phyloP scores from a whole-genome alignment of 1,284 basidiomycete genomes.

The Puccinia polysora region DNA sequence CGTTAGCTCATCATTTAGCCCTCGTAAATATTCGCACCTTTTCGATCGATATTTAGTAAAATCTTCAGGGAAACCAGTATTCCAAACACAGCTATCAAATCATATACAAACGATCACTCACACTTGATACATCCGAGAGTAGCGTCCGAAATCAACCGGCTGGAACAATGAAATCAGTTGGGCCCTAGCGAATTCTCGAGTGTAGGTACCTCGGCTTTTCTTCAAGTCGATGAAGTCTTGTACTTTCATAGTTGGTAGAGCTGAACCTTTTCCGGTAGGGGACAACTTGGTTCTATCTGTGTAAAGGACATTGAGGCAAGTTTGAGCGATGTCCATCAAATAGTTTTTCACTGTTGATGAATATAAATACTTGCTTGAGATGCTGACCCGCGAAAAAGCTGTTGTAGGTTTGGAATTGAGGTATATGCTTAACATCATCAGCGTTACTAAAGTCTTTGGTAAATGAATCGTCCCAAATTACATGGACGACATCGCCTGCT shows the following conservation, averaged over 20 bases:
- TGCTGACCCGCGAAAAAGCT: constrained; percentile 14
- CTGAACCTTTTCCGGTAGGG: not conserved
- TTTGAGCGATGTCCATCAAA: not conserved
- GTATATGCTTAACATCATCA: not conserved
- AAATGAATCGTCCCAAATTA: constrained; percentile 34
- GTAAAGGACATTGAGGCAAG: not conserved
- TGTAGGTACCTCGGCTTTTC: not conserved
- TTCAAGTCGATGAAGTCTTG: constrained; percentile 4
- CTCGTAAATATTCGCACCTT: constrained; percentile 34
- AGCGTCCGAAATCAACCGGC: constrained; percentile 25
- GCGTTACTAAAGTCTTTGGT: constrained; percentile 29
- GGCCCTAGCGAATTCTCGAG: constrained; percentile 2
- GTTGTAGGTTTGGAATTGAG: constrained; percentile 20
- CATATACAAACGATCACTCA: not conserved
- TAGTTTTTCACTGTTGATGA: not conserved
- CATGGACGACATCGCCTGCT: constrained; percentile 36
- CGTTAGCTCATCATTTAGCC: constrained; percentile 19
- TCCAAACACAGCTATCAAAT: not conserved
- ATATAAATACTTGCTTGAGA: not conserved
- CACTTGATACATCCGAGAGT: constrained; percentile 39
- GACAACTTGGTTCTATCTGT: not conserved
- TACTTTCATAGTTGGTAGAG: constrained; percentile 22
- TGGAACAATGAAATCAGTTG: constrained; percentile 33
- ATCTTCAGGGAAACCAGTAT: not conserved
- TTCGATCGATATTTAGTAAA: not conserved